phyloP scores from a whole-genome alignment of 768 basidiomycete genomes.

The Exsudoporus frostii region DNA sequence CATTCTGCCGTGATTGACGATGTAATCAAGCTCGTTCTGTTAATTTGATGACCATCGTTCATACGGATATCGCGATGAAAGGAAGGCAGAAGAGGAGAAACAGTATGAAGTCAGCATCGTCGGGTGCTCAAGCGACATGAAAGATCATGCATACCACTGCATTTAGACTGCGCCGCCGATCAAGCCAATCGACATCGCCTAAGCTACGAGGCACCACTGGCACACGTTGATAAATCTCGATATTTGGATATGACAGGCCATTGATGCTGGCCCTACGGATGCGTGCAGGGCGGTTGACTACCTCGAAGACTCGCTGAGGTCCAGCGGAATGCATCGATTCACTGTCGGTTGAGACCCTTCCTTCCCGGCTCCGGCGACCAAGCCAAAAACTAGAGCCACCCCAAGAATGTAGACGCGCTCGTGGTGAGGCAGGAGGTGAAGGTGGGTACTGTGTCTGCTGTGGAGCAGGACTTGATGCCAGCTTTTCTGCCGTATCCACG shows the following conservation, averaged over 20 bases:
- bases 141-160: constrained; percentile 52
- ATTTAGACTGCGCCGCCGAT: constrained; percentile 67
- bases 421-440: constrained; percentile 31
- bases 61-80: constrained; percentile 1
- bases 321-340: constrained; percentile 34
- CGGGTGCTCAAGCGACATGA: constrained; percentile 13
- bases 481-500: constrained; percentile 40
- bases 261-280: constrained; percentile 51
- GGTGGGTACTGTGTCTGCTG: constrained; percentile 31
- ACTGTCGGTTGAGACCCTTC: constrained; percentile 40
- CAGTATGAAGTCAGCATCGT: constrained; percentile 20
- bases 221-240: constrained; percentile 44
- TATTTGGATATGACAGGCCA: constrained; percentile 41
- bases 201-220: constrained; percentile 50
- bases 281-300: constrained; percentile 48
- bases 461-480: constrained; percentile 28
- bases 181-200: constrained; percentile 76
- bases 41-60: constrained; percentile 11
- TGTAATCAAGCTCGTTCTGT: constrained; percentile 75
- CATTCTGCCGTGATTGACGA: constrained; percentile 53
- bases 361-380: constrained; percentile 34
- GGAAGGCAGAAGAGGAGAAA: constrained; percentile 6
- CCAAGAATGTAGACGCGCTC: constrained; percentile 37
- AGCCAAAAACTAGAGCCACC: constrained; percentile 37
- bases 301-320: constrained; percentile 43